Percentiles rank a stretch among this genome's conserved stretches.
phyloP scores from a whole-genome alignment of 1,284 basidiomycete species.

The Ustilago loliicola region DNA sequence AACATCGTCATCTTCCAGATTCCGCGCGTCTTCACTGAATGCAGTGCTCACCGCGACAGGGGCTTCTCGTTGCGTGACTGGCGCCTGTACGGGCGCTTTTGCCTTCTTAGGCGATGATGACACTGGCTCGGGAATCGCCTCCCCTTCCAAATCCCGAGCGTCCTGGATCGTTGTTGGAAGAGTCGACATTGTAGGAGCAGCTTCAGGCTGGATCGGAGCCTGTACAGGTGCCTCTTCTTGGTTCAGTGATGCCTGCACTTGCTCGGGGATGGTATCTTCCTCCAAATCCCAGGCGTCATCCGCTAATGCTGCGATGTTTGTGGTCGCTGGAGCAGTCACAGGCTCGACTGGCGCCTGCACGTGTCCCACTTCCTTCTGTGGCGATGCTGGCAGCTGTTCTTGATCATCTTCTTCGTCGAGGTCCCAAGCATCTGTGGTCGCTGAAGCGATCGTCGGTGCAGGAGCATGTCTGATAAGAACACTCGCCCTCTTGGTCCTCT shows the following conservation, averaged over 20 bases:
- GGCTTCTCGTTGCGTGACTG: background rate
- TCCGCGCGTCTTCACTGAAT: slow-evolving; percentile 21
- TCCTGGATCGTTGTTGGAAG: background rate
- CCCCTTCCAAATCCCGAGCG: background rate
- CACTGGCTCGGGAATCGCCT: no score
- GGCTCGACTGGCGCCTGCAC: background rate
- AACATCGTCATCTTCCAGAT: slow-evolving; percentile 23
- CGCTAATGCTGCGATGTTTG: background rate
- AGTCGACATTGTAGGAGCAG: background rate
- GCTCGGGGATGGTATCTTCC: slow-evolving; percentile 15
- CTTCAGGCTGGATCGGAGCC: background rate
- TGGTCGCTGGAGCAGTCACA: background rate
- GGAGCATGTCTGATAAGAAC: slow-evolving; percentile 2
- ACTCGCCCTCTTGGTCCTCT: background rate
- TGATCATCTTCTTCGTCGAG: slow-evolving; percentile 25
- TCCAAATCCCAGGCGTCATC: slow-evolving; percentile 48
- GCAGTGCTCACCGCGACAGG: background rate
- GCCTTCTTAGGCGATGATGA: slow-evolving; percentile 7
- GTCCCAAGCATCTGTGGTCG: slow-evolving; percentile 42
- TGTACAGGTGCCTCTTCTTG: background rate
- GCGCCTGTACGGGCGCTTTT: background rate
- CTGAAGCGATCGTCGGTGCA: background rate
- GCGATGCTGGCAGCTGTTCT: background rate
- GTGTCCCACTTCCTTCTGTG: background rate
- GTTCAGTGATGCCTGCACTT: slow-evolving; percentile 2